phyloP scores from a whole-genome alignment of 1,284 basidiomycete genomes.

The Trametes sp. region DNA sequence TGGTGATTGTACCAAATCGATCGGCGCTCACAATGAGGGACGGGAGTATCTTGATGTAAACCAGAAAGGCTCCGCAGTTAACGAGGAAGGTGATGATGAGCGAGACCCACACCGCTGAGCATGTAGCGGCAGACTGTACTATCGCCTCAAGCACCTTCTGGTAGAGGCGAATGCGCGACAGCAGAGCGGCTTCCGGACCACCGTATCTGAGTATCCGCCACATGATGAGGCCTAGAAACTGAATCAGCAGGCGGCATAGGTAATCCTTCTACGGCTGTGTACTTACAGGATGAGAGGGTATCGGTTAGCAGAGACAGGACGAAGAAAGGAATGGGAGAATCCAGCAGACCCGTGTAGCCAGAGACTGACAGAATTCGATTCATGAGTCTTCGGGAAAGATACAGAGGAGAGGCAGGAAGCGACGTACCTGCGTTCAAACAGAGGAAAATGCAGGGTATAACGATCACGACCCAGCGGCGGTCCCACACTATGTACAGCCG shows the following conservation, averaged over 20 bases:
- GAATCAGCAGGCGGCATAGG: too few species aligned
- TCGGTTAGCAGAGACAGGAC: not conserved
- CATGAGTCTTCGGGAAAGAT: too few species aligned
- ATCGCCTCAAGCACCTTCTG: not conserved
- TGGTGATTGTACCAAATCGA: too few species aligned
- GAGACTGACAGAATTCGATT: too few species aligned
- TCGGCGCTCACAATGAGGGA: not conserved
- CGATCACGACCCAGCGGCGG: not conserved
- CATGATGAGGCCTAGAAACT: not conserved
- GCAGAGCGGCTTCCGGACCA: not conserved
- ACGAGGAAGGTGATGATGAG: not conserved
- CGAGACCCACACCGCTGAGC: not conserved
- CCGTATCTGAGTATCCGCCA: not conserved
- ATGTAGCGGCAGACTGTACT: not conserved
- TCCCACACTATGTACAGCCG: constrained; percentile 1
- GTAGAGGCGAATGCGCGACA: not conserved
- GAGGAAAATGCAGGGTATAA: not conserved
- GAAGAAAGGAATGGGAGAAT: too few species aligned
- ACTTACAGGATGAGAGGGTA: not conserved
- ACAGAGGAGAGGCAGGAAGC: too few species aligned
- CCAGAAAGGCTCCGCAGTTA: not conserved
- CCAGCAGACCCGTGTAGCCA: too few species aligned
- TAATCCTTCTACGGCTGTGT: not conserved
- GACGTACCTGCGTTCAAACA: not conserved
- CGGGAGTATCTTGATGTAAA: not conserved